Percentiles rank a stretch among this genome's conserved stretches.
Evolutionary conservation across 2,329 filamentous ascomycete species (phyloP).

Genomic region (Passalora sequoiae): DNA sequence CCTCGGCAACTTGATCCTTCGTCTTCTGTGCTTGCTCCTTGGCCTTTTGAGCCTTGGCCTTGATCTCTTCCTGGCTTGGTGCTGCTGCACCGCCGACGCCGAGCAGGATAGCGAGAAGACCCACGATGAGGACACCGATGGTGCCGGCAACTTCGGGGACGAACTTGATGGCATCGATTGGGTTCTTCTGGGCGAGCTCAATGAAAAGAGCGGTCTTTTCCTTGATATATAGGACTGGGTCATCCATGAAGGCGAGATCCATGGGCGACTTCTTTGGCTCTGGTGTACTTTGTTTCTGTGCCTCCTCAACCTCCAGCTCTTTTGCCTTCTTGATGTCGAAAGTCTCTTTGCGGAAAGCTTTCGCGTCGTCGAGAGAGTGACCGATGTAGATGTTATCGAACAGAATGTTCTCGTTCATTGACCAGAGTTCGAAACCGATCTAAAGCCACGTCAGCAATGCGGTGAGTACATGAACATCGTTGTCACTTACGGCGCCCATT

Average conservation of each 20-base stretch:
- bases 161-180: slow-evolving; percentile 76
- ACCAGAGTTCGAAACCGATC: slow-evolving; percentile 99
- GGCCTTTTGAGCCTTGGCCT: slow-evolving; percentile 67
- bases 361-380: slow-evolving; percentile 88
- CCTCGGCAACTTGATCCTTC: slow-evolving; percentile 67
- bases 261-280: slow-evolving; percentile 61
- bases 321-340: slow-evolving; percentile 82
- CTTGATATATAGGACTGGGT: slow-evolving; percentile 79
- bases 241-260: slow-evolving; percentile 83
- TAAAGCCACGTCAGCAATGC: slow-evolving; percentile 35
- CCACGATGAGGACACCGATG: slow-evolving; percentile 64
- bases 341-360: slow-evolving; percentile 80
- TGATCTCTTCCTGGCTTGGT: slow-evolving; percentile 60
- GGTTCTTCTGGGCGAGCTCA: slow-evolving; percentile 74
- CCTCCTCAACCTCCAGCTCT: slow-evolving; percentile 74
- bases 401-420: slow-evolving; percentile 97
- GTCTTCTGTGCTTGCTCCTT: slow-evolving; percentile 64
- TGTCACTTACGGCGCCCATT: slow-evolving; percentile 79
- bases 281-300: slow-evolving; percentile 63
- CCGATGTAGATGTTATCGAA: slow-evolving; percentile 99
- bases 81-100: slow-evolving; percentile 58
- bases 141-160: slow-evolving; percentile 87
- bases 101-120: slow-evolving; percentile 65
- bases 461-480: not conserved
- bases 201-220: slow-evolving; percentile 93